Evolutionary conservation across 768 basidiomycete genomes (phyloP).

Genomic region (Lactifluus hygrophoroides): DNA sequence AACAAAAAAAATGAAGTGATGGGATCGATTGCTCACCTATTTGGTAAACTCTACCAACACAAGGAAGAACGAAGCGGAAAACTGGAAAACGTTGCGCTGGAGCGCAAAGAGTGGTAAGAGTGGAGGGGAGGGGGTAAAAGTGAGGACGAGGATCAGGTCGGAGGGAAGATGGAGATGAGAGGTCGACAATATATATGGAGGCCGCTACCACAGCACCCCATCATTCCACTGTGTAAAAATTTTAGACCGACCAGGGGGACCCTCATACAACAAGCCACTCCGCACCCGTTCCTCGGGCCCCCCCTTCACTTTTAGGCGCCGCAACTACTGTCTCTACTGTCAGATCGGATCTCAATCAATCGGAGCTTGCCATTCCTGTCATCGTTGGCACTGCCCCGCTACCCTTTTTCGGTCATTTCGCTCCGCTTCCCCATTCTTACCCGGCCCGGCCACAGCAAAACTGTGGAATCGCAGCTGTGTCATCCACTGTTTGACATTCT

Average conservation of each 20-base stretch:
- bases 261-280: too few species aligned
- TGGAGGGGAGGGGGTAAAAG: background rate
- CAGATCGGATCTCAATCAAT: slow-evolving; percentile 7
- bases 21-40: slow-evolving; percentile 12
- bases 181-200: background rate
- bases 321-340: background rate
- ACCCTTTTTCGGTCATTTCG: background rate
- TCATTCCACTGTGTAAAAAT: background rate
- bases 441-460: slow-evolving; percentile 4
- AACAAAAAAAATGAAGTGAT: background rate
- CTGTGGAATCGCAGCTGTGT: too few species aligned
- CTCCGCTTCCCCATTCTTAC: background rate
- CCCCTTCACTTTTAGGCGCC: background rate
- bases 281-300: background rate
- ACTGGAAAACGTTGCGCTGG: background rate
- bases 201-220: background rate
- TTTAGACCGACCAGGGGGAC: background rate
- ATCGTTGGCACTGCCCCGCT: background rate
- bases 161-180: slow-evolving; percentile 2
- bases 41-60: background rate
- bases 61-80: background rate
- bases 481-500: background rate
- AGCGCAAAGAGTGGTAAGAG: too few species aligned
- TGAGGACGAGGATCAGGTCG: slow-evolving; percentile 11
- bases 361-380: slow-evolving; percentile 3